Conservation (phyloP, 352 stramenopile genomes). For the Blastocystis sp. region DNA sequence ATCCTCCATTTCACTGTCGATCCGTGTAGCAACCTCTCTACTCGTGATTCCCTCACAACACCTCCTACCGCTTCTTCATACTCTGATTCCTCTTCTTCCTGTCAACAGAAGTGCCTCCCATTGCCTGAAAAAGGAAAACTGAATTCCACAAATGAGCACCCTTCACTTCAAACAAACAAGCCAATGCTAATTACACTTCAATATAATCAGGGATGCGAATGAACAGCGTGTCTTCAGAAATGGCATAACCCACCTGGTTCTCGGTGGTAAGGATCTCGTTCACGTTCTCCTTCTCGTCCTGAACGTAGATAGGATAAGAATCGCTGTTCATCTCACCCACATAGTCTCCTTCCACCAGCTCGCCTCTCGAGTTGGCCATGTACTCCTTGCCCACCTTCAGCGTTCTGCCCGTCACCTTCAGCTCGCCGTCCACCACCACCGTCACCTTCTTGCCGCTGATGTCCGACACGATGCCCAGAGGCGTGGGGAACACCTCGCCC, state of each 20-base stretch:
- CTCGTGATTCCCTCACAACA: no score
- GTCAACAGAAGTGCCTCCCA: no score
- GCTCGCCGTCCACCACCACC: conserved; percentile 7
- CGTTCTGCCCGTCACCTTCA: background rate
- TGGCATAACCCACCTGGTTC: conserved; percentile 21
- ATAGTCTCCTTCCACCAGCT: conserved; percentile 64
- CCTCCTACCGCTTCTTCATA: no score
- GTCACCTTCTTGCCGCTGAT: background rate
- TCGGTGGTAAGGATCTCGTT: conserved; percentile 52
- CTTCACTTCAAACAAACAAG: conserved; percentile 59
- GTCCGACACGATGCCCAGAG: conserved; percentile 49
- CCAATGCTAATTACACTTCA: conserved; percentile 60
- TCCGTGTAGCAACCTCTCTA: no score
- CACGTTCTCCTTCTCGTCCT: background rate
- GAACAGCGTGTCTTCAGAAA: conserved; percentile 54
- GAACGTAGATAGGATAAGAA: conserved; percentile 23
- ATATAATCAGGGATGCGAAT: conserved; percentile 65
- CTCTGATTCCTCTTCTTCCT: no score
- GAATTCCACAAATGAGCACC: conserved; percentile 27
- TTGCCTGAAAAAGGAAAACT: background rate
- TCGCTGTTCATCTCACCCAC: conserved; percentile 38
- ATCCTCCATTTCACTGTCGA: no score
- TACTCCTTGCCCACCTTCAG: conserved; percentile 53
- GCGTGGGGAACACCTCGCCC: conserved; percentile 32
- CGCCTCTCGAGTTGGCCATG: conserved; percentile 51